Evolutionary conservation across 2,329 filamentous ascomycete species (phyloP), one percentile per base, ranked within the genome.

Genomic region (Nannizziopsis barbatae): DNA sequence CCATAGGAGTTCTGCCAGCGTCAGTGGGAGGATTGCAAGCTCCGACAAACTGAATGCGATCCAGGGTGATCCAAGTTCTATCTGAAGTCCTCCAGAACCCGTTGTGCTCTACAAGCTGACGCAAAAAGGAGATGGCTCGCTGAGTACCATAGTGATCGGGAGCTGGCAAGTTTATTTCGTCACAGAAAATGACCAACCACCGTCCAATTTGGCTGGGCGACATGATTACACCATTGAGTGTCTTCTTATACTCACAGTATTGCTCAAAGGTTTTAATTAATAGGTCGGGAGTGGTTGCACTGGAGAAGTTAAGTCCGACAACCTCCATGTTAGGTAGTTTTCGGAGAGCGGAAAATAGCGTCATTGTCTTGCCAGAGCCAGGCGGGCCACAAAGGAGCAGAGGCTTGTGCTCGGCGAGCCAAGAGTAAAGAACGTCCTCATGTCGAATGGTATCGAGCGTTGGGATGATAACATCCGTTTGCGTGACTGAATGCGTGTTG

Each of bases 331-430:
- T 95, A 2, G 90, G 90, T 50, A 98, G 74, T 68, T 98, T 98
- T 55, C 92, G 83, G 47, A 99, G 79, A 31, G 92, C 92, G 63
- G 90, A 95, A 73, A 99, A 99, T 10, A 99, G 74, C 9, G 92
- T 99, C 92, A 99, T 99, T 3, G 92, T 99, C 73, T 99, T 99
- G 75, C 92, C 92, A 45, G 92, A 98, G 71, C 92, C 92, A 50
- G 92, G 92, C 62, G 92, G 93, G 66, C 92, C 93, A 64, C 92
- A 99, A 12, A 99, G 83, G 45, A 99, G 74, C 14, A 99, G 75
- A 10, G 93, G 92, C 71, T 98, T 98, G 65, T 99, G 92, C 65
- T 99, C 92, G 12, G 93, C 92, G 39, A 99, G 79, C 92, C 92
- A 98, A 2, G 93, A 98, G 72, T 98, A 98, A 12, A 99, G 75